Evolutionary conservation across 371 early-diverging fungal species (phyloP), one percentile per base, ranked within the genome.

Genomic region (Mucor piriformis): DNA sequence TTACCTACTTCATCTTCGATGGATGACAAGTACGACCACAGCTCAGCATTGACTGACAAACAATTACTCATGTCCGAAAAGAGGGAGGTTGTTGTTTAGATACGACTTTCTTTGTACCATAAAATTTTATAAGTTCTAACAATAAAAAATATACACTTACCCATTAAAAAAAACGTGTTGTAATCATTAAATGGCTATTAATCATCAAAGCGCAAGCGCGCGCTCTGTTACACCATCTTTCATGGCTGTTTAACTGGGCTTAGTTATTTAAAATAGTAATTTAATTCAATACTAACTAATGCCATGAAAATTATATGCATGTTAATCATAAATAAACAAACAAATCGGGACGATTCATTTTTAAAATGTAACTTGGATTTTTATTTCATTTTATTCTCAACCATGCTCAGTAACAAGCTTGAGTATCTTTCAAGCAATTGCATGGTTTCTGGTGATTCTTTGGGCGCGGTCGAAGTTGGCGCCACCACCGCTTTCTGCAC

Each of bases 351-450:
- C 11, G 33, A 33, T 33, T 33, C 33, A 8, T 12, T n/a, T n/a
- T n/a, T n/a, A n/a, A n/a, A 12, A 15, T 37, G 37, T 37, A 13
- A 38, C 38, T 4, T 11, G n/a, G 12, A n/a, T 38, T 18, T 46
- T 46, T 21, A 46, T 24, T 59, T 59, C 38, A 68, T 27, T 54
- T 68, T 68, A 0, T 15, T 60, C 25, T 63, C 57, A 12, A 68
- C 64, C 54, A 68, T 63, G 10, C 37, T 56, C 6, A 68, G 4
- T 18, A 68, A 21, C 18, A 63, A 24, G 3, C 46, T 11, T 21
- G 68, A 68, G 20, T 68, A 68, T 33, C 40, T 59, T 32, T 68
- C 68, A 3, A 68, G 54, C 13, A 68, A 24, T 6, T 52, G 7
- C 5, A 37, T 25, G 20, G 64, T 63, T 33, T 54, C 56, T 6